Evolutionary conservation across 805 yeast species (phyloP).

Genomic region (Metschnikowia peoriensis): DNA sequence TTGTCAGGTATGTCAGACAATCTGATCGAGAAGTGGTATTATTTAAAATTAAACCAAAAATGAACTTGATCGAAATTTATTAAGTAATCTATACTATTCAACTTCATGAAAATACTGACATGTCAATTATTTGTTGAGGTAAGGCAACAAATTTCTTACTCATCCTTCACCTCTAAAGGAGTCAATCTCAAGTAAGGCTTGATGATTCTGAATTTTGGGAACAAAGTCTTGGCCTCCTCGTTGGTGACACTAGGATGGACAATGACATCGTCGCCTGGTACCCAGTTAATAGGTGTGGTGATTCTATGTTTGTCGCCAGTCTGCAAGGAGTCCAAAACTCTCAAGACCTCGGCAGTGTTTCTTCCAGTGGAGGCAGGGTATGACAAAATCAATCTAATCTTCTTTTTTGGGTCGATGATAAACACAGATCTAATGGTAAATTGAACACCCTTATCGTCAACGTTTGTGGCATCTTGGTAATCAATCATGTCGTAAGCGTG

Average conservation of each 20-base stretch:
- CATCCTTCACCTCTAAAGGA: slow-evolving; percentile 37
- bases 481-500: slow-evolving; percentile 85
- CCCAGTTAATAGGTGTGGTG: slow-evolving; percentile 93
- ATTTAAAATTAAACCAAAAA: neutral
- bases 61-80: neutral
- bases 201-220: slow-evolving; percentile 80
- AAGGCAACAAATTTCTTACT: slow-evolving; percentile 6
- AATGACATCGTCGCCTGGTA: slow-evolving; percentile 84
- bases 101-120: neutral
- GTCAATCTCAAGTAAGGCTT: slow-evolving; percentile 85
- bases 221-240: slow-evolving; percentile 67
- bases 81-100: neutral
- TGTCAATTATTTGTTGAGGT: neutral
- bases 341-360: slow-evolving; percentile 87
- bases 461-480: slow-evolving; percentile 75
- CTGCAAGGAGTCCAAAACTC: slow-evolving; percentile 88
- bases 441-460: slow-evolving; percentile 64
- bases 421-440: slow-evolving; percentile 91
- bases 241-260: slow-evolving; percentile 84
- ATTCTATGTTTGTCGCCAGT: slow-evolving; percentile 78
- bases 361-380: slow-evolving; percentile 96
- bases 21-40: neutral
- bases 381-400: slow-evolving; percentile 78
- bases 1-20: neutral
- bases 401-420: slow-evolving; percentile 87